These are phyloP conservation scores for Hanseniaspora meyeri DNA, from an alignment of 805 yeast genomes.

Conservation along the genomic window DNA sequence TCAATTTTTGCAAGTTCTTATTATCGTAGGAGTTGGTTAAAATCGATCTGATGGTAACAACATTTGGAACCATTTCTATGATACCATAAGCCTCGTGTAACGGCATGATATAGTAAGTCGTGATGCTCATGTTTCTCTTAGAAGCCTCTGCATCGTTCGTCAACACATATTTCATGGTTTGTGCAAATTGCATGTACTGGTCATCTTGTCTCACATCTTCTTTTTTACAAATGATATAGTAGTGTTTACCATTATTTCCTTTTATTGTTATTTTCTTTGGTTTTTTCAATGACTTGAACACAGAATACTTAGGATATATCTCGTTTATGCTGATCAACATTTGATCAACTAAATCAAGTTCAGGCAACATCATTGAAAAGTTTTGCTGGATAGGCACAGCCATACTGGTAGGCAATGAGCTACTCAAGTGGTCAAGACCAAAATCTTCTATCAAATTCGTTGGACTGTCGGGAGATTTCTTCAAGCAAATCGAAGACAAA, in stretches of 20 bases:
- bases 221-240: slow-evolving; percentile 67
- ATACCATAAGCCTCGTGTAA: slow-evolving; percentile 77
- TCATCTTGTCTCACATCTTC: slow-evolving; percentile 96
- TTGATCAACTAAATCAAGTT: slow-evolving; percentile 24
- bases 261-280: slow-evolving; percentile 66
- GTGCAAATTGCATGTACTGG: slow-evolving; percentile 77
- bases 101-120: slow-evolving; percentile 81
- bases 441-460: slow-evolving; percentile 12
- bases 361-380: slow-evolving; percentile 51
- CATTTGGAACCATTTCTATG: slow-evolving; percentile 78
- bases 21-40: slow-evolving; percentile 34
- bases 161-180: slow-evolving; percentile 67
- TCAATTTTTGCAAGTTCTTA: slow-evolving; percentile 28
- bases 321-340: slow-evolving; percentile 19
- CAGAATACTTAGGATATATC: slow-evolving; percentile 50
- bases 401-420: slow-evolving; percentile 36
- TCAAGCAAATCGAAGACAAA: slow-evolving; percentile 15
- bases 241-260: slow-evolving; percentile 68
- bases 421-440: background rate
- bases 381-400: slow-evolving; percentile 67
- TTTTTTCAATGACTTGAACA: slow-evolving; percentile 72
- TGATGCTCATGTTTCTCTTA: slow-evolving; percentile 55
- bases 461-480: slow-evolving; percentile 7
- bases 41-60: slow-evolving; percentile 57
- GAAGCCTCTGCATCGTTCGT: slow-evolving; percentile 57